Base-by-base conservation (phyloP, 2,329 filamentous ascomycete species). In the Tolypocladium sp. region DNA sequence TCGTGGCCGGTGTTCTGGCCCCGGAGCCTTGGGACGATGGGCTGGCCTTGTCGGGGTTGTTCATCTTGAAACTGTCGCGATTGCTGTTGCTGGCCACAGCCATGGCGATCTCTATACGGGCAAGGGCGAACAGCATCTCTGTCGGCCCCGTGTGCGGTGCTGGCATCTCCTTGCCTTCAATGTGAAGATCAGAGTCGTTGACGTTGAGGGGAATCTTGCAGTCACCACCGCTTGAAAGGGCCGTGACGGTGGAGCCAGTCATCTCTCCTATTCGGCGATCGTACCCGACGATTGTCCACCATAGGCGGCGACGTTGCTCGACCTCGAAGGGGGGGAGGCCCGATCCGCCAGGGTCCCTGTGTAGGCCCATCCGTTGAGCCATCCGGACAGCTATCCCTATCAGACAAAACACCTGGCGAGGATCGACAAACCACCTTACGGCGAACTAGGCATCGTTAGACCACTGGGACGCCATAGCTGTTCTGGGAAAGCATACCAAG, bases 261-360 rank as follows among this genome's bases (percentile, higher is more conserved):
- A 90, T 81, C 68, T 91, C 88, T 59, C 85, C 81, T 42, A 90
- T 81, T 27, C 88, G 85, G 61, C 81, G 78, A 69, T 92, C 89
- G 63, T 90, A 87, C 33, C 84, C 77, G 17, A 87, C 79, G 20
- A 92, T 76, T 38, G 85, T 83, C 87, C 87, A 91, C 88, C 87
- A 91, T 1, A 91, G 74, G 42, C 88, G 79, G 56, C 88, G 82
- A n/a, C 87, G 81, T 71, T 89, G 81, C 71, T 91, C 88, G 4
- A 83, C 80, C 65, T 91, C 87, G 58, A 85, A 89, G 38, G 76
- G 80, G 4, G 72, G 75, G 3, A 84, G 65, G 5, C 70, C 79
- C 57, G 80, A 81, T 58, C 82, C 77, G 2, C 74, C 75, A 2
- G 82, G 78, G 67, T 91, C 87, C 44, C 78, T 80, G 63, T 90